These are phyloP conservation scores for Umbilicus rupestris DNA, from an alignment of 164 flowering plant species.

Conservation along the genomic window DNA sequence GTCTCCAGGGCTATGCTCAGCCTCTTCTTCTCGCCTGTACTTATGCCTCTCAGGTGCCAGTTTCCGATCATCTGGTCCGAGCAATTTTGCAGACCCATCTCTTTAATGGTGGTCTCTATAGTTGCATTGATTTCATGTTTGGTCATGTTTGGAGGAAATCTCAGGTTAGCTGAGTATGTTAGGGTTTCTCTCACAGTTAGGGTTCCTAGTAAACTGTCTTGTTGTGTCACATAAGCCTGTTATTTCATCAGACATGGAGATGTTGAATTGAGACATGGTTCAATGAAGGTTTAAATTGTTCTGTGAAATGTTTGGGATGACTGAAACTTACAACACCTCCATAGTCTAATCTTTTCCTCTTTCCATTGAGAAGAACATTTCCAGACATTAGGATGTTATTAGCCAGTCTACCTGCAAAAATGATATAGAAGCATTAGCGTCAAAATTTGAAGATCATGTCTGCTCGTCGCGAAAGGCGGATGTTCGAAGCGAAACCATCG, in stretches of 20 bases:
- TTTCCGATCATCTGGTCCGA: slow-evolving; percentile 1
- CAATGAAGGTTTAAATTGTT: no score
- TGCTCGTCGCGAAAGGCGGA: no score
- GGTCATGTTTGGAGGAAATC: slow-evolving; percentile 2
- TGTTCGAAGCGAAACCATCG: no score
- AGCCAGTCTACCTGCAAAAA: slow-evolving; percentile 50
- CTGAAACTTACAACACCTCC: slow-evolving; percentile 46
- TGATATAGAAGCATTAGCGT: no score
- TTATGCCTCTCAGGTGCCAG: slow-evolving; percentile 10
- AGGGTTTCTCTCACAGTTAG: slow-evolving; percentile 10
- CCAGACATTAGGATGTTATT: slow-evolving; percentile 57
- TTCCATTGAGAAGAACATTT: slow-evolving; percentile 56
- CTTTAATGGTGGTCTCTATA: slow-evolving; percentile 1
- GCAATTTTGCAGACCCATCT: slow-evolving; percentile 12
- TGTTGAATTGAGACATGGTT: no score
- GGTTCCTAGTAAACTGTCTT: slow-evolving; percentile 7
- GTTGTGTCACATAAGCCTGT: slow-evolving; percentile 9
- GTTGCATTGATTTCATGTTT: slow-evolving; percentile 2
- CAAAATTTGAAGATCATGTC: no score
- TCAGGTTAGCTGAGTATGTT: slow-evolving; percentile 9
- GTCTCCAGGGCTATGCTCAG: slow-evolving; percentile 9
- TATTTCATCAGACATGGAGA: no score
- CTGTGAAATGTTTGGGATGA: no score
- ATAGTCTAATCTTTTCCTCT: slow-evolving; percentile 35
- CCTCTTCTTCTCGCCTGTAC: slow-evolving; percentile 11